Conservation (phyloP, 2,329 filamentous ascomycete species). For the Pseudohalonectria lignicola region DNA sequence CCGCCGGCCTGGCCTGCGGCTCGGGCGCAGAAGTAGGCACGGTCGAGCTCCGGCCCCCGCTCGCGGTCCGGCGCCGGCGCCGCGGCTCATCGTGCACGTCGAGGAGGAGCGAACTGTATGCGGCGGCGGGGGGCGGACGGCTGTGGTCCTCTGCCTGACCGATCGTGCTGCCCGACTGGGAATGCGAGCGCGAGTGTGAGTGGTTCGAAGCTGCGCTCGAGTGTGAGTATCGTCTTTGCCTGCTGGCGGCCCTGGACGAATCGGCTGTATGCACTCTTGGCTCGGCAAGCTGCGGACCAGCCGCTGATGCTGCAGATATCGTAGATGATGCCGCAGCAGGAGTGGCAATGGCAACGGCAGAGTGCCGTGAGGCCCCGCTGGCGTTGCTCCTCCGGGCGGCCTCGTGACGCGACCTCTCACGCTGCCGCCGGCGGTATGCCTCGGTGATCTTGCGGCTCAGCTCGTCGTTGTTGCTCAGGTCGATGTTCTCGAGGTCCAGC, state of each 20-base stretch:
- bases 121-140: slow-evolving; percentile 36
- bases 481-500: slow-evolving; percentile 79
- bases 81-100: slow-evolving; percentile 37
- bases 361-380: slow-evolving; percentile 25
- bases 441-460: slow-evolving; percentile 85
- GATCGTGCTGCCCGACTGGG: slow-evolving; percentile 33
- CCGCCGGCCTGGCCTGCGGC: slow-evolving; percentile 32
- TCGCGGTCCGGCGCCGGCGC: slow-evolving; percentile 39
- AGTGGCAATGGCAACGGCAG: too few relatives aligned
- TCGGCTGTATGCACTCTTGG: slow-evolving; percentile 8
- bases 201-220: slow-evolving; percentile 21
- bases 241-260: slow-evolving; percentile 14
- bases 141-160: slow-evolving; percentile 35
- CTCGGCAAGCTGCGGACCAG: too few relatives aligned
- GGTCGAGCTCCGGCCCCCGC: slow-evolving; percentile 43
- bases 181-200: slow-evolving; percentile 29
- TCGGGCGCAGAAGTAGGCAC: slow-evolving; percentile 28
- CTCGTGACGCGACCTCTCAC: slow-evolving; percentile 40
- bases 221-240: slow-evolving; percentile 24
- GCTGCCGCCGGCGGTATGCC: slow-evolving; percentile 70
- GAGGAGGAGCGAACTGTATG: slow-evolving; percentile 32
- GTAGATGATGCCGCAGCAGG: too few relatives aligned
- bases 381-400: slow-evolving; percentile 33
- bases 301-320: too few relatives aligned
- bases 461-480: slow-evolving; percentile 75